Evolutionary conservation across 2,329 filamentous ascomycete species (phyloP).

Genomic region (Aspergillus tubingensis): DNA sequence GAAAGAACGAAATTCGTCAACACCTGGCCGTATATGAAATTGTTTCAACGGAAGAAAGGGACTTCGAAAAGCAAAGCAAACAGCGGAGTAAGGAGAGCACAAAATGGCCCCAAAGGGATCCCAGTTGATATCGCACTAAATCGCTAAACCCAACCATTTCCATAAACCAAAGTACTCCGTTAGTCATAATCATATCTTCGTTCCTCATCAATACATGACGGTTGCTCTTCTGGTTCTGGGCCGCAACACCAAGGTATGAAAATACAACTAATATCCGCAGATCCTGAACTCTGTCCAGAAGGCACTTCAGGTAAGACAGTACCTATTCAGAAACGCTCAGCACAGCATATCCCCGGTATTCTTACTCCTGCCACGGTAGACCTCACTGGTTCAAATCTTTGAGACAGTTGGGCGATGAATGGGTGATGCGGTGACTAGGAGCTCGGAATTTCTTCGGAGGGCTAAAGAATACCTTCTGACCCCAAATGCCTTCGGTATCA

Average conservation of each 20-base stretch:
- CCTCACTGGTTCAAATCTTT: neutral
- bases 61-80: too few species aligned
- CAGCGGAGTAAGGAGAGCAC: neutral
- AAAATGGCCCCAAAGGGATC: neutral
- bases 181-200: neutral
- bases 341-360: neutral
- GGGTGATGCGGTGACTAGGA: slow-evolving; percentile 23
- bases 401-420: slow-evolving; percentile 26
- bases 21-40: too few species aligned
- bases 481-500: slow-evolving; percentile 13
- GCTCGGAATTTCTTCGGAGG: slow-evolving; percentile 8
- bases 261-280: neutral
- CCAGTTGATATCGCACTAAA: neutral
- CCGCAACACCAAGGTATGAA: neutral
- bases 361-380: neutral
- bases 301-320: neutral
- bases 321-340: neutral
- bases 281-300: neutral
- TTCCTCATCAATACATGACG: neutral
- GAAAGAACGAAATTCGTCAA: too few species aligned
- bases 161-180: neutral
- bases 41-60: too few species aligned
- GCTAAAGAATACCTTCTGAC: slow-evolving; percentile 16
- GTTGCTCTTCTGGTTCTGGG: neutral
- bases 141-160: neutral